phyloP scores from a whole-genome alignment of 2,329 filamentous ascomycete species.

The Penicillium occitanis region DNA sequence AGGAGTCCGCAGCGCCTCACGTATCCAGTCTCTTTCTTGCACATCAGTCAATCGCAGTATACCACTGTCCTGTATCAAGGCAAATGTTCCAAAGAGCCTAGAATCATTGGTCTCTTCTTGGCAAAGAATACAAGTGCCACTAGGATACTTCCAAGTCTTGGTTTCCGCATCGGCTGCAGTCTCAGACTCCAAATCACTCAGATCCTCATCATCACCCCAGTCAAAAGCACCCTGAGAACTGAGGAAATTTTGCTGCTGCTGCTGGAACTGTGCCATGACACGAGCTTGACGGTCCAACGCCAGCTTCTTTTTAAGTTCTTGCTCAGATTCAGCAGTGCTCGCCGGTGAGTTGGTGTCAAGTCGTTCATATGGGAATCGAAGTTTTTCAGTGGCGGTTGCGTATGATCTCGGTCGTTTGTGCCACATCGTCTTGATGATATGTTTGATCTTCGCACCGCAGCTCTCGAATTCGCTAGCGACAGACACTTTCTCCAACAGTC shows the following conservation, averaged over 20 bases:
- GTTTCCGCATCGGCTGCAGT: constrained; percentile 58
- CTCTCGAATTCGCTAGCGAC: constrained; percentile 73
- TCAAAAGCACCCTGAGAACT: constrained; percentile 83
- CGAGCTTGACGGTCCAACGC: constrained; percentile 85
- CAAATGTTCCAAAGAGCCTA: constrained; percentile 88
- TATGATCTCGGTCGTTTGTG: constrained; percentile 77
- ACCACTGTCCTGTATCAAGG: constrained; percentile 79
- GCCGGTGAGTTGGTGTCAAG: constrained; percentile 83
- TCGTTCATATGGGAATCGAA: constrained; percentile 68
- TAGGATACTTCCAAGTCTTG: constrained; percentile 85
- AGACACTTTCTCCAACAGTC: constrained; percentile 54
- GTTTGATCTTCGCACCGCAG: constrained; percentile 78
- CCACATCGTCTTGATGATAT: constrained; percentile 81
- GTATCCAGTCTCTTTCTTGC: constrained; percentile 76
- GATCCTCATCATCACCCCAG: constrained; percentile 82
- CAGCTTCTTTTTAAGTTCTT: constrained; percentile 83
- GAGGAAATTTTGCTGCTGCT: constrained; percentile 94
- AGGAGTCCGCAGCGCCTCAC: constrained; percentile 77
- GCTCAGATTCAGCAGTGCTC: constrained; percentile 56
- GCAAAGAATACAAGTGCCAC: constrained; percentile 90
- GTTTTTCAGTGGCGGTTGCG: constrained; percentile 61
- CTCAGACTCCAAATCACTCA: constrained; percentile 61
- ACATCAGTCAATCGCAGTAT: constrained; percentile 85
- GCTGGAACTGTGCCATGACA: constrained; percentile 97
- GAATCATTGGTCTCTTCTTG: constrained; percentile 94